A percentile compares a stretch with the other conserved stretches of the same genome.
Conservation (phyloP, 202 grass and related monocot species). For the Musa balbisiana region DNA sequence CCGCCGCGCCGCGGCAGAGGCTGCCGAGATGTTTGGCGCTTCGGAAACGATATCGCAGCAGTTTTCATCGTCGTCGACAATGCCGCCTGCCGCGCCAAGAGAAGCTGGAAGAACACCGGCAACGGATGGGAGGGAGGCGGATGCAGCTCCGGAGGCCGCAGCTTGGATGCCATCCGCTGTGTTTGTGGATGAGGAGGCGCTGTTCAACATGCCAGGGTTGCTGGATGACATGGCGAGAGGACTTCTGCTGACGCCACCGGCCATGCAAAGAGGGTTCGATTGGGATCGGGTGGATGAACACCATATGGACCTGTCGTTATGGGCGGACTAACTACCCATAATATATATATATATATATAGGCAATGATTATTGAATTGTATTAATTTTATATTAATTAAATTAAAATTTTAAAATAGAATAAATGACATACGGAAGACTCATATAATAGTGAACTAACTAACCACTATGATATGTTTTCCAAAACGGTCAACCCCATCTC, state of each 20-base stretch:
- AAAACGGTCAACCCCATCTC: too few relatives aligned
- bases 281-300: slow-evolving; percentile 8
- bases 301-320: slow-evolving; percentile 17
- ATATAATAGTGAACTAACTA: too few relatives aligned
- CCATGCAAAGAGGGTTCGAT: slow-evolving; percentile 6
- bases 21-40: slow-evolving; percentile 20
- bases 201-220: slow-evolving; percentile 36
- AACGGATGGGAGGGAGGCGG: neutral
- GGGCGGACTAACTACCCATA: slow-evolving; percentile 4
- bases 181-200: slow-evolving; percentile 40
- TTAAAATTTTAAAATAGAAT: too few relatives aligned
- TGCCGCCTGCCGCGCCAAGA: neutral
- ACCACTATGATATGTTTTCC: too few relatives aligned
- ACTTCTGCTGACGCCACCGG: slow-evolving; percentile 40
- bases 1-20: slow-evolving; percentile 26
- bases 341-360: too few relatives aligned
- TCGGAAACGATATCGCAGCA: too few relatives aligned
- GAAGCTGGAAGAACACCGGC: neutral
- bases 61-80: neutral
- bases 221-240: slow-evolving; percentile 51
- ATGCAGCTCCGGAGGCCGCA: neutral
- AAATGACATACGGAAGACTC: too few relatives aligned
- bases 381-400: too few relatives aligned
- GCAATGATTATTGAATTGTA: too few relatives aligned
- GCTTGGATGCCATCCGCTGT: neutral